Percentiles rank a stretch among this genome's conserved stretches.
phyloP scores from a whole-genome alignment of 257 asterid genomes.

The Przewalskia tangutica region DNA sequence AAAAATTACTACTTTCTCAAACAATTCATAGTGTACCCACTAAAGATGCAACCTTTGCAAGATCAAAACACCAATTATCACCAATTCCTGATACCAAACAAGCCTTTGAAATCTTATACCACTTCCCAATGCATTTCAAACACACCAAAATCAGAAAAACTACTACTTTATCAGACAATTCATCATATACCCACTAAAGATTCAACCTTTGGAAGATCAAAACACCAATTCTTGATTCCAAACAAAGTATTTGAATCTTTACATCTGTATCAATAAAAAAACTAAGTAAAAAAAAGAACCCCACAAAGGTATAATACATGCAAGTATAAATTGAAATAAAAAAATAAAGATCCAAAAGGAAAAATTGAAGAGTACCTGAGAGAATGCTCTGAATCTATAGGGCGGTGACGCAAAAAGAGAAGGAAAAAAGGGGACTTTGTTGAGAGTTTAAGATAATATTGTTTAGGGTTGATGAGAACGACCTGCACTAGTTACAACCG shows the following conservation, averaged over 20 bases:
- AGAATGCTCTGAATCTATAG: not conserved
- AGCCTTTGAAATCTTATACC: not conserved
- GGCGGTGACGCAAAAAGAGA: not conserved
- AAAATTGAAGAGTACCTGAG: not conserved
- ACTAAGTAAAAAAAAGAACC: too few species aligned
- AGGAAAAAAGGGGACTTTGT: not conserved
- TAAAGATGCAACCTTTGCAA: not conserved
- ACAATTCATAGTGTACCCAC: slow-evolving; percentile 2
- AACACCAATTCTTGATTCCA: not conserved
- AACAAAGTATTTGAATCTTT: not conserved
- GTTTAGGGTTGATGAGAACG: not conserved
- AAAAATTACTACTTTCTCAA: not conserved
- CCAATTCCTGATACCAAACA: not conserved
- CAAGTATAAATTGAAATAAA: not conserved
- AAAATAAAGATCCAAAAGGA: too few species aligned
- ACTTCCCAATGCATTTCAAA: not conserved
- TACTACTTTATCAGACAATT: not conserved
- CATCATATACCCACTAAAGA: slow-evolving; percentile 4
- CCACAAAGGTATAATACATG: too few species aligned
- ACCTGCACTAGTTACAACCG: slow-evolving; percentile 3
- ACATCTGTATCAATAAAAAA: too few species aligned
- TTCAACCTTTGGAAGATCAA: not conserved
- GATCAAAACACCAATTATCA: too few species aligned
- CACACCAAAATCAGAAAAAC: not conserved
- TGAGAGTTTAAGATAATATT: not conserved